Base-by-base conservation (phyloP, 306 rosid genomes). In the Inga laurina region DNA sequence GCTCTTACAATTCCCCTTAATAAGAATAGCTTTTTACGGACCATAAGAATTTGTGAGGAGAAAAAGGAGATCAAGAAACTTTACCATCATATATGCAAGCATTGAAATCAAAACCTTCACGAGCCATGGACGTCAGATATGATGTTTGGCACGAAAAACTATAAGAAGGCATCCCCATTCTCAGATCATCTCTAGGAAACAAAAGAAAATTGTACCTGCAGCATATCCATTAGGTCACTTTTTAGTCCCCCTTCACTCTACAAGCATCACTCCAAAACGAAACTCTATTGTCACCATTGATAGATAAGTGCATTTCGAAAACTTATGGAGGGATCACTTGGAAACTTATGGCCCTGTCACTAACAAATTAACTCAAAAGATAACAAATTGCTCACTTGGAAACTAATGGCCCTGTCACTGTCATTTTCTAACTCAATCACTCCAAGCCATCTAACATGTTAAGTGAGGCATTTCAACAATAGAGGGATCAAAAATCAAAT, bases 151-250 rank as follows among this genome's bases (percentile, higher is more conserved):
- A 88, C 2, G 91, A 91, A 86, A 95, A 95, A 79, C 93, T 91
- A 74, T 95, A 95, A 75, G 92, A 76, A 1, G 99, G 99, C 92
- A 95, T 91, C 66, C 99, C 98, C 72, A 89, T 32, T 54, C 84
- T 93, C 87, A 90, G 84, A 14, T 95, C 98, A 84, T 95, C 99
- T 84, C 97, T 84, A 27, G 99, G 99, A 79, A 90, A 95, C 91
- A 95, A 83, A 27, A 91, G 79, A 79, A 91, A 93, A 82, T 95
- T 95, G 86, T 90, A 95, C 76, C 99, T 95, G 87, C 89, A 87
- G 54, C 90, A 77, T 76, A 72, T 16, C 72, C 80, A 51, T 48
- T 61, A 61, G n/a, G 12, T 70, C 74, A 77, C 19, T 8, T 77
- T 32, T 11, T 4, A 37, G 69, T 62, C 19, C 76, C 56, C 76